These are phyloP conservation scores for Hemileccinum impolitum DNA, from an alignment of 768 basidiomycete species.

Conservation along the genomic window DNA sequence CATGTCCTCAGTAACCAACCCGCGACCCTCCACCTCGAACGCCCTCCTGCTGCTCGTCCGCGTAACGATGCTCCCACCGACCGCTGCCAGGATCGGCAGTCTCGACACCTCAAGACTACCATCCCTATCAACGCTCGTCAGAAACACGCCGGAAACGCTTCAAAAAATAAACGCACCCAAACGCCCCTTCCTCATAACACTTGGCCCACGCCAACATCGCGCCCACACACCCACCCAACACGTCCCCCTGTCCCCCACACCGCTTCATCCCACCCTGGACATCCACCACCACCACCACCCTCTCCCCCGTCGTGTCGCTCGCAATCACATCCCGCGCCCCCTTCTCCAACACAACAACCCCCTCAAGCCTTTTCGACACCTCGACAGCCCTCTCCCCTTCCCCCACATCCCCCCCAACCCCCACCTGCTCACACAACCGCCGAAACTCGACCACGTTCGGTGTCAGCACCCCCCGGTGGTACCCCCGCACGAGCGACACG, in stretches of 20 bases:
- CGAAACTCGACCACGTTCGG: constrained; percentile 95
- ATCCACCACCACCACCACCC: constrained; percentile 64
- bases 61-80: constrained; percentile 86
- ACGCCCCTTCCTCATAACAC: constrained; percentile 83
- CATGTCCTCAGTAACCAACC: constrained; percentile 82
- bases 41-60: constrained; percentile 77
- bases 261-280: constrained; percentile 81
- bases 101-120: constrained; percentile 51
- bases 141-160: neutral
- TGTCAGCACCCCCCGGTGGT: constrained; percentile 83
- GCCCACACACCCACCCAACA: constrained; percentile 84
- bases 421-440: constrained; percentile 72
- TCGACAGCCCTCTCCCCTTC: constrained; percentile 56
- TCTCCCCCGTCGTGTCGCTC: constrained; percentile 60
- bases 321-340: constrained; percentile 81
- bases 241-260: constrained; percentile 96
- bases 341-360: constrained; percentile 89
- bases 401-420: constrained; percentile 53
- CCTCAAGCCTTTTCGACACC: constrained; percentile 75
- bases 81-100: constrained; percentile 80
- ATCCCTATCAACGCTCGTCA: constrained; percentile 40
- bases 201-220: constrained; percentile 94
- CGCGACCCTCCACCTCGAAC: constrained; percentile 72
- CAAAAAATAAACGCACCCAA: constrained; percentile 53
- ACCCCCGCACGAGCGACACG: constrained; percentile 71